Percentiles rank a stretch among this genome's conserved stretches.
Evolutionary conservation across 805 yeast species (phyloP).

Genomic region (Candida coleopterorum): DNA sequence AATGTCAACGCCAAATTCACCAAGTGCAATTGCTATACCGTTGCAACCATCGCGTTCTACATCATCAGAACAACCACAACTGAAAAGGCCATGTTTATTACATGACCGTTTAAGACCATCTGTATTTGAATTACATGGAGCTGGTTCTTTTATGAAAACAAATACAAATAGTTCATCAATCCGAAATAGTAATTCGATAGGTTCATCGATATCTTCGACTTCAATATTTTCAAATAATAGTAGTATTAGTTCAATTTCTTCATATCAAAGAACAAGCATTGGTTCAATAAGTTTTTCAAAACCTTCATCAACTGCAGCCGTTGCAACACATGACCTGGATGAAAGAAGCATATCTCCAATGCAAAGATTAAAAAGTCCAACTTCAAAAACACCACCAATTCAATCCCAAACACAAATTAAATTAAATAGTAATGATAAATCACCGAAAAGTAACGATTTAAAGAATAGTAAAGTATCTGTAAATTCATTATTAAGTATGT

Average conservation of each 20-base stretch:
- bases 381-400: slow-evolving; percentile 1
- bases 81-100: slow-evolving; percentile 14
- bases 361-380: slow-evolving; percentile 1
- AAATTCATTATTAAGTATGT: slow-evolving; percentile 20
- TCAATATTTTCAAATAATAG: slow-evolving; percentile 36
- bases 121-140: slow-evolving; percentile 27
- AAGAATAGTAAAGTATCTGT: slow-evolving; percentile 15
- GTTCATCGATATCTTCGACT: slow-evolving; percentile 23
- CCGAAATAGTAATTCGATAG: slow-evolving; percentile 15
- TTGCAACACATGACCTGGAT: background rate
- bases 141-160: slow-evolving; percentile 4
- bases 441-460: background rate
- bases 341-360: background rate
- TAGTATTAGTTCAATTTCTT: slow-evolving; percentile 27
- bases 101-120: slow-evolving; percentile 33
- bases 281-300: slow-evolving; percentile 23
- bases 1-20: slow-evolving; percentile 1
- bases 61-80: slow-evolving; percentile 1
- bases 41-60: background rate
- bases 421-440: no score
- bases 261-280: slow-evolving; percentile 22
- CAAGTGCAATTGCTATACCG: no score
- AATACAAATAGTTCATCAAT: background rate
- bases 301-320: background rate
- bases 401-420: no score